Base-by-base conservation (phyloP, 768 basidiomycete species). In the Auriscalpium orientale region DNA sequence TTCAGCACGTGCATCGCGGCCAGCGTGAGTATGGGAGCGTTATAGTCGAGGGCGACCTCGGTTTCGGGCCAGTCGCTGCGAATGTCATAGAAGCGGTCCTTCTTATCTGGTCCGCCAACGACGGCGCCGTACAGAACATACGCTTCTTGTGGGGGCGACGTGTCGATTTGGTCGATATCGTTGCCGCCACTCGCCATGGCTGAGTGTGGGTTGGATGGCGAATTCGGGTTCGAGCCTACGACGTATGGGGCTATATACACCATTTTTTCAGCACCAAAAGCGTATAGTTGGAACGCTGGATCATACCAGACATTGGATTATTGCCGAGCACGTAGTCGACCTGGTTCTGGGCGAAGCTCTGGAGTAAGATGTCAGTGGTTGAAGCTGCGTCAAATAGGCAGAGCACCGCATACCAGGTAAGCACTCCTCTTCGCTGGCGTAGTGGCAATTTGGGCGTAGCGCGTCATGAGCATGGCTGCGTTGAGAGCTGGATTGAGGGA, bases 1-100 rank as follows among this genome's bases (percentile, higher is more conserved):
- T 82, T 84, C 50, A 88, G 64, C n/a, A 87, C 77, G 62, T 87
- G 82, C 75, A 84, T 83, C 16, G 91, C 88, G 1, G 87, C 83
- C 37, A 97, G 77, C 1, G 91, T 87, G n/a, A 95, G 75, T 74
- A 95, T 77, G 2, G 92, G 91, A 0, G 92, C 91, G 61, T 89
- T 91, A 68, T 93, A 94, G 66, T 97, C 94, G 43, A 92, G 71
- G n/a, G 87, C 89, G 51, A 84, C 76, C 79, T 97, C 94, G 16
- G 84, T 88, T 71, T 95, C 79, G 1, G 86, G 86, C 89, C 91
- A 95, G 67, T 95, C 92, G 55, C 79, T 85, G 40, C 95, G 83
- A 57, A 92, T 85, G 65, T 97, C 89, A 67, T 79, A 95, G 71
- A 80, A 97, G 22, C 77, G 75, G 66, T 90, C 94, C 22, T 79